These are phyloP conservation scores for Westerdykella ornata DNA, from an alignment of 2,329 filamentous ascomycete species.

Conservation along the genomic window DNA sequence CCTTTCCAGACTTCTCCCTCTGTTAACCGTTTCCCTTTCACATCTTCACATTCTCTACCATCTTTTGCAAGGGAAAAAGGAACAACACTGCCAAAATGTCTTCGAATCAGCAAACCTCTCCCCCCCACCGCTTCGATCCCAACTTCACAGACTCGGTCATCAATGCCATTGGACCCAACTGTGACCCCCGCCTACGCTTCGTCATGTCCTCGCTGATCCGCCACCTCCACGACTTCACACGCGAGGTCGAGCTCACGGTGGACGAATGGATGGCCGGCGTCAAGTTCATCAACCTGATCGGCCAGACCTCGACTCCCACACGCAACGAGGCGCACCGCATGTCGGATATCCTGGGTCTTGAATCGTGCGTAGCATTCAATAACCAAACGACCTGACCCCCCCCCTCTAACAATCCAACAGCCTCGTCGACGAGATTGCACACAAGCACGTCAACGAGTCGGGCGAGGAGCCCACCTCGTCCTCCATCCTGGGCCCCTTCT, in stretches of 20 bases:
- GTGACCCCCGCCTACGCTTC: constrained; percentile 56
- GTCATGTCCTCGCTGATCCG: constrained; percentile 59
- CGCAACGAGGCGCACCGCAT: constrained; percentile 70
- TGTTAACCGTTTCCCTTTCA: constrained; percentile 5
- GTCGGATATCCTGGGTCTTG: constrained; percentile 66
- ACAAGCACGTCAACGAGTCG: constrained; percentile 57
- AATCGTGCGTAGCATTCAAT: constrained; percentile 50
- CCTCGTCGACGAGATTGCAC: constrained; percentile 60
- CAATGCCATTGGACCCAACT: constrained; percentile 65
- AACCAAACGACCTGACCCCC: background rate
- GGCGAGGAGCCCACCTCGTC: constrained; percentile 62
- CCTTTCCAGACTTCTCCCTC: background rate
- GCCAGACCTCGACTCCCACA: constrained; percentile 60
- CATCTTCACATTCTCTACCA: constrained; percentile 1
- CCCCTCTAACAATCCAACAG: constrained; percentile 28
- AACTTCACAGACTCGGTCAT: constrained; percentile 69
- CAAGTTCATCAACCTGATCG: constrained; percentile 67
- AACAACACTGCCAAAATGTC: constrained; percentile 8
- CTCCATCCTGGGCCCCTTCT: constrained; percentile 71
- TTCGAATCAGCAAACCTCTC: constrained; percentile 13
- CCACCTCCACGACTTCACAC: constrained; percentile 72
- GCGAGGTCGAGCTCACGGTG: constrained; percentile 68
- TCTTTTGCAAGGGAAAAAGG: background rate
- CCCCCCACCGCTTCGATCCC: constrained; percentile 57
- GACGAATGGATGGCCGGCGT: constrained; percentile 74